phyloP scores from a whole-genome alignment of 352 stramenopile species.

The Blastocystis sp. region DNA sequence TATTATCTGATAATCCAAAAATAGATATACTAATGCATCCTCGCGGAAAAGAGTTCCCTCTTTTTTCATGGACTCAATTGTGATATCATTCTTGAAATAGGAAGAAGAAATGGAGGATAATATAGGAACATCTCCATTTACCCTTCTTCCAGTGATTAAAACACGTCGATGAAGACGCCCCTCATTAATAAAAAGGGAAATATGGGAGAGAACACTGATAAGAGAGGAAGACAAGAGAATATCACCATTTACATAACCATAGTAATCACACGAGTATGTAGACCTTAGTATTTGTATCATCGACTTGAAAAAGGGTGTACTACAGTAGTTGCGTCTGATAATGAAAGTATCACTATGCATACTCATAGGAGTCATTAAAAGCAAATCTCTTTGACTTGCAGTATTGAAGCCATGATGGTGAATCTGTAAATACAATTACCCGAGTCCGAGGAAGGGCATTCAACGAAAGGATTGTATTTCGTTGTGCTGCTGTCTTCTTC shows the following conservation, averaged over 20 bases:
- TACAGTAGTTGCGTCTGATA: neutral
- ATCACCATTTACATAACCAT: conserved; percentile 56
- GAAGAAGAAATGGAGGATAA: neutral
- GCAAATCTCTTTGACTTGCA: neutral
- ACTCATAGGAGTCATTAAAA: neutral
- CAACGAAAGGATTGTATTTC: neutral
- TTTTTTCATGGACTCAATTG: neutral
- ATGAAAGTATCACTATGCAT: neutral
- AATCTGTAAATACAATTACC: neutral
- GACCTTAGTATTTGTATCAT: neutral
- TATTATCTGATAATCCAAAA: neutral
- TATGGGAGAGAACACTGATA: neutral
- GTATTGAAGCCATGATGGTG: conserved; percentile 4
- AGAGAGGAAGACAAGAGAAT: conserved; percentile 34
- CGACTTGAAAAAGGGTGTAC: conserved; percentile 12
- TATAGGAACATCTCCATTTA: neutral
- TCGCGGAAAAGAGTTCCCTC: neutral
- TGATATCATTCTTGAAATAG: neutral
- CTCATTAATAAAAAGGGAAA: neutral
- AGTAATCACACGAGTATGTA: neutral
- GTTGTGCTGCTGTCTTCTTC: neutral
- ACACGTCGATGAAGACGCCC: neutral
- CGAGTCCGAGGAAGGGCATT: neutral
- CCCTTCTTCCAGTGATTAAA: neutral
- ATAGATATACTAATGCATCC: neutral